A percentile compares a stretch with the other conserved stretches of the same genome.
Conservation (phyloP, 345 rosid genomes). For the Conringia planisiliqua region DNA sequence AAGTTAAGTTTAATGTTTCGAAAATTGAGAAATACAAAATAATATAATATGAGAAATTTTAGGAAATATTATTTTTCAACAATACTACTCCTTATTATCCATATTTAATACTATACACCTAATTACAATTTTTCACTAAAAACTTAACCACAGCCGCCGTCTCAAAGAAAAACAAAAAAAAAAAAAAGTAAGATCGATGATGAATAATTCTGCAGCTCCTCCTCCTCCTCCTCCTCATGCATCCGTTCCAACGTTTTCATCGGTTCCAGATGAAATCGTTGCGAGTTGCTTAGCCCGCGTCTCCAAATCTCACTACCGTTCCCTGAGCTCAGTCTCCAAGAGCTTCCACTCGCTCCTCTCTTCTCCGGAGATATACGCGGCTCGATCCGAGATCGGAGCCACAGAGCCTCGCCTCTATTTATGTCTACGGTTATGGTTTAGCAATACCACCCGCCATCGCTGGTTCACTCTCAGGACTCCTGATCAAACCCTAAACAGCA, state of each 20-base stretch:
- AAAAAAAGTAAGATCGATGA: neutral
- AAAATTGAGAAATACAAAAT: too few species aligned
- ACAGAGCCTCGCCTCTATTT: conserved; percentile 50
- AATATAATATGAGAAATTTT: too few species aligned
- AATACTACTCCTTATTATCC: too few species aligned
- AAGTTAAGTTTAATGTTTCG: too few species aligned
- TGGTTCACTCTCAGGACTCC: conserved; percentile 3
- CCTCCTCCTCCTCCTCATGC: neutral
- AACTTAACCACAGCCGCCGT: too few species aligned
- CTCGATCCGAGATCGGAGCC: conserved; percentile 45
- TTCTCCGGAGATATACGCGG: conserved; percentile 47
- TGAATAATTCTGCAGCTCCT: neutral
- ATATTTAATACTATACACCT: too few species aligned
- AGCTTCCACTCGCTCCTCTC: conserved; percentile 45
- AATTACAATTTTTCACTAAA: too few species aligned
- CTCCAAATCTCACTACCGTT: conserved; percentile 47
- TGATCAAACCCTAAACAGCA: conserved; percentile 14
- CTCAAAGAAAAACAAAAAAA: too few species aligned
- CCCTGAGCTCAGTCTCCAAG: conserved; percentile 53
- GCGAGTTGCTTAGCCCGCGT: conserved; percentile 51
- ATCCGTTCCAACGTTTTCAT: neutral
- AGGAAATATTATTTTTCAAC: too few species aligned
- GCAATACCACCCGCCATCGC: too few species aligned
- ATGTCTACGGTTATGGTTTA: conserved; percentile 27
- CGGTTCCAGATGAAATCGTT: conserved; percentile 51